A percentile compares a stretch with the other conserved stretches of the same genome.
These are phyloP conservation scores for Mayamaea pseudoterrestris DNA, from an alignment of 108 stramenopile species.

Conservation along the genomic window DNA sequence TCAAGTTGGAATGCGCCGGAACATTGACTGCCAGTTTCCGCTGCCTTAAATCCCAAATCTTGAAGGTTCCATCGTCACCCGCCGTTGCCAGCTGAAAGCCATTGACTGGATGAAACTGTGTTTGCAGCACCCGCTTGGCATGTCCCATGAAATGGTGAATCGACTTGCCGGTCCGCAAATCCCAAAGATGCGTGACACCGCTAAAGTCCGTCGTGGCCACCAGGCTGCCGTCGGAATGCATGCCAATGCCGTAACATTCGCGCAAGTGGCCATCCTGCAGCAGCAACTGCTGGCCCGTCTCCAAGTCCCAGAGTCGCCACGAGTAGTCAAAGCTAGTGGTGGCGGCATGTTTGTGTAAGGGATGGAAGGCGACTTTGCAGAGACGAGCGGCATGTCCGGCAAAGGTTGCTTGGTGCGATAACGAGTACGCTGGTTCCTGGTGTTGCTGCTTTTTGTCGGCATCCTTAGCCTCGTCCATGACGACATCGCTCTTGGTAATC, in stretches of 20 bases:
- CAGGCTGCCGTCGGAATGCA: conserved; percentile 93
- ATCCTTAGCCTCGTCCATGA: conserved; percentile 14
- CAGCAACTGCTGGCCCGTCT: conserved; percentile 78
- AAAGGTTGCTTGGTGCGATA: conserved; percentile 59
- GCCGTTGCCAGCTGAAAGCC: conserved; percentile 92
- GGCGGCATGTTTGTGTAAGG: conserved; percentile 71
- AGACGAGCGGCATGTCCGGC: conserved; percentile 86
- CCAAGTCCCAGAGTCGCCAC: conserved; percentile 98
- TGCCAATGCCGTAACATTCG: conserved; percentile 87
- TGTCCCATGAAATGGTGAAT: conserved; percentile 80
- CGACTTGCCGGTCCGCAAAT: conserved; percentile 87
- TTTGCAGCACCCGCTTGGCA: conserved; percentile 64
- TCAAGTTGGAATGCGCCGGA: conserved; percentile 88
- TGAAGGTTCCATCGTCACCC: conserved; percentile 82
- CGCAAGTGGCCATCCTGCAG: conserved; percentile 93
- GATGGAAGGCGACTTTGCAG: conserved; percentile 89
- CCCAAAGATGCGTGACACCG: conserved; percentile 91
- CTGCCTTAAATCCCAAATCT: conserved; percentile 89
- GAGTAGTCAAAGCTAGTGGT: conserved; percentile 95
- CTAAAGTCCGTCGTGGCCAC: conserved; percentile 90
- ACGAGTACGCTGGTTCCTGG: conserved; percentile 14
- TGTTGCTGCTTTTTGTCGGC: conserved; percentile 22
- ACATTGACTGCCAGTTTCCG: conserved; percentile 70
- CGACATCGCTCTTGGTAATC: conserved; percentile 20
- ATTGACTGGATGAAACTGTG: conserved; percentile 81